Base-by-base conservation (phyloP, 2,329 filamentous ascomycete species). In the Fusarium temperatum region DNA sequence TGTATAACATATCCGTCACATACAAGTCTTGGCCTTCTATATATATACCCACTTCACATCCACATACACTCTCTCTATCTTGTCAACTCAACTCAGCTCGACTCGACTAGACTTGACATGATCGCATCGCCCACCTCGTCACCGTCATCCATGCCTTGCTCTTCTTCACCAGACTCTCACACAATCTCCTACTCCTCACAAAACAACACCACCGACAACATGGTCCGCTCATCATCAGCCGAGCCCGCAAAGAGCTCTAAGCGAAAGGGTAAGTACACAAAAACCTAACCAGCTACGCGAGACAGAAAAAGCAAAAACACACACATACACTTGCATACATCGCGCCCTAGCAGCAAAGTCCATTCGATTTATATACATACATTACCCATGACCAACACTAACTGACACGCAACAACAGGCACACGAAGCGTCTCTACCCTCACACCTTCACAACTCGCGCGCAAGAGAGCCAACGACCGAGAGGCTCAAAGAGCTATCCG, bases 381-480 rank as follows among this genome's bases (percentile, higher is more conserved):
- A 36, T 38, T 30, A 53, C 54, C 38, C 35, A 54, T 58, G 41
- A 59, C 36, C 57, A 71, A 30, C 56, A 63, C 63, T 48, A 44
- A 76, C 72, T 71, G 28, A 68, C 53, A 61, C n/a, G 17, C 48
- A 56, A 35, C 47, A 30, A 41, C 55, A 87, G 89, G 88, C 54
- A 89, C 92, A 67, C 90, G 94, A 75, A 95, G 93, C 73, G 95
- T 97, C 63, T 94, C 94, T 73, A 96, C 93, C 78, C 87, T 98
- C 80, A 97, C 94, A 17, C 93, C 94, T 11, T 93, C 95, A 70
- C 95, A 98, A 83, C 89, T 98, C 67, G 94, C 93, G 36, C 93
- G 95, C 82, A 98, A 98, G 86, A 89, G 95, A 73, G 94, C 94
- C 78, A 98, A 98, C 84, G 95, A 98, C 81, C 90, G 95, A 70